phyloP scores from a whole-genome alignment of 768 basidiomycete genomes.

The Tricholoma furcatifolium region DNA sequence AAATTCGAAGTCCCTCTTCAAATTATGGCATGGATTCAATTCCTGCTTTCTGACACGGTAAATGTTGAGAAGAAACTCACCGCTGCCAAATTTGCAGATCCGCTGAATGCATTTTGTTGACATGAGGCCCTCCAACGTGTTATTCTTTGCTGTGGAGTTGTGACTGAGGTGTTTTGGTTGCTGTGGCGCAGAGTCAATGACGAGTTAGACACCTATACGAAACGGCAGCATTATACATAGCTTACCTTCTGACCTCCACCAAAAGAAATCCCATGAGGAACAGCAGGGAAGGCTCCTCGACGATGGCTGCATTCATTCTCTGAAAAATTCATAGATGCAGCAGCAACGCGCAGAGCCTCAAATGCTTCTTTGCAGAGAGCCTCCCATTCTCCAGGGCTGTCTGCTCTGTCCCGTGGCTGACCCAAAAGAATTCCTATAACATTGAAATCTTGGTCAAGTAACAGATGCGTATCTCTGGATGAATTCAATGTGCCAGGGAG shows the following conservation, averaged over 20 bases:
- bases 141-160: no score
- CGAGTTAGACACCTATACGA: background rate
- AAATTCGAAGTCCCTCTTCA: no score
- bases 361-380: background rate
- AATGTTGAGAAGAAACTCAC: no score
- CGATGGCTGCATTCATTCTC: background rate
- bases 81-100: no score
- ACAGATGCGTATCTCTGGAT: background rate
- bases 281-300: background rate
- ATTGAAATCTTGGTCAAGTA: background rate
- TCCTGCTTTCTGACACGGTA: no score
- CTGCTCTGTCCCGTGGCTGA: background rate
- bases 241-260: background rate
- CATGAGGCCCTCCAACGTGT: no score
- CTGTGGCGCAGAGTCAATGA: background rate
- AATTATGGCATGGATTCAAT: no score
- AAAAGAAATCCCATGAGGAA: background rate
- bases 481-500: background rate
- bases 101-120: no score
- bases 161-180: background rate
- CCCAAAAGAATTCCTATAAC: background rate
- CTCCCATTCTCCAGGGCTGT: background rate
- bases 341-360: background rate
- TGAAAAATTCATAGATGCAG: background rate
- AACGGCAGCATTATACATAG: no score